Conservation (phyloP, 1,139 yeast species). For the Insectozyma bohioensis region DNA sequence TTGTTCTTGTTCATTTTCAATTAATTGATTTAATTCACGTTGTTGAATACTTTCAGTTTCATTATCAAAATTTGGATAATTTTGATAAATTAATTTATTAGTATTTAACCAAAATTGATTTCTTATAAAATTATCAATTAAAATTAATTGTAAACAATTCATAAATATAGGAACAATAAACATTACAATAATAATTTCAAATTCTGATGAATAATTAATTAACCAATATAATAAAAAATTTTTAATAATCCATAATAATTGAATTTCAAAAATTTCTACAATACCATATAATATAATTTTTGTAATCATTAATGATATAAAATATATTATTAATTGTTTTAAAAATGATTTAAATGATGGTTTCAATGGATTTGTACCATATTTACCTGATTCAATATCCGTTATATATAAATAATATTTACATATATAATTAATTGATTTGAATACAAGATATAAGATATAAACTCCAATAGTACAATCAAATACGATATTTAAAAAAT, state of each 20-base stretch:
- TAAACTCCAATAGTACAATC: constrained; percentile 98
- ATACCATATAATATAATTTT: constrained; percentile 46
- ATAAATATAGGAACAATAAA: constrained; percentile 74
- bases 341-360: constrained; percentile 66
- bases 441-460: constrained; percentile 58
- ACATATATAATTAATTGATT: constrained; percentile 44
- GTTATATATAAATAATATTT: constrained; percentile 32
- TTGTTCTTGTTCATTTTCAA: constrained; percentile 8
- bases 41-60: constrained; percentile 18
- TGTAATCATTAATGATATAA: constrained; percentile 64
- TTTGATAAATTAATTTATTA: constrained; percentile 21
- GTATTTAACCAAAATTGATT: constrained; percentile 31
- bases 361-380: constrained; percentile 58
- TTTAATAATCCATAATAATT: constrained; percentile 46
- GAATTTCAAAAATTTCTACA: constrained; percentile 40
- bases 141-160: constrained; percentile 84
- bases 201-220: constrained; percentile 67
- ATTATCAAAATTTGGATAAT: constrained; percentile 14
- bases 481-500: constrained; percentile 79
- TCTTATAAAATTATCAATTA: constrained; percentile 86
- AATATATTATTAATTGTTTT: constrained; percentile 73
- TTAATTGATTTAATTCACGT: constrained; percentile 14
- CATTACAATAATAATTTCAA: constrained; percentile 86
- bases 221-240: constrained; percentile 68
- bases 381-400: constrained; percentile 78